Percentiles rank a stretch among this genome's conserved stretches.
phyloP scores from a whole-genome alignment of 345 rosid species.

The Gossypium mustelinum region DNA sequence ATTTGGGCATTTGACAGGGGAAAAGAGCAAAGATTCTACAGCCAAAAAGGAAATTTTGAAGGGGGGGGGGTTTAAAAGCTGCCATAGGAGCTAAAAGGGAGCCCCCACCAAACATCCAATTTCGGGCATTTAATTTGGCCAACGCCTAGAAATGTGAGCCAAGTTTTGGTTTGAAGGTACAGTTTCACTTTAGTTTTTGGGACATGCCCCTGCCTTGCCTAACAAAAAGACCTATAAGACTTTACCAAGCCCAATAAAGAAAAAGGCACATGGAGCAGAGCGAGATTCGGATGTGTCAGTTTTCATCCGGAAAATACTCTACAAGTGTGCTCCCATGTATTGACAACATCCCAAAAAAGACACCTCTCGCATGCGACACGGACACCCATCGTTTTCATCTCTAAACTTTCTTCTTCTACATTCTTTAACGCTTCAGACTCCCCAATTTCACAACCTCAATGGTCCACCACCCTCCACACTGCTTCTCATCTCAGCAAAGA shows the following conservation, averaged over 20 bases:
- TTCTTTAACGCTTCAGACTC: no score
- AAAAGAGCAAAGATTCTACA: neutral
- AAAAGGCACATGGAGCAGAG: neutral
- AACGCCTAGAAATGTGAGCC: neutral
- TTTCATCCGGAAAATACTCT: neutral
- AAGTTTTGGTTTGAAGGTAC: neutral
- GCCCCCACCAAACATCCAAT: neutral
- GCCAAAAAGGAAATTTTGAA: no score
- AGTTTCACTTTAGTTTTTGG: neutral
- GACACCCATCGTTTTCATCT: conserved; percentile 4
- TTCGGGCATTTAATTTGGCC: neutral
- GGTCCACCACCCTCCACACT: no score
- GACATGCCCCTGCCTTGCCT: neutral
- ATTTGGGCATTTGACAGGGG: neutral
- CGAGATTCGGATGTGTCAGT: neutral
- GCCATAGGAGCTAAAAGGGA: neutral
- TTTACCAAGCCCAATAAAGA: neutral
- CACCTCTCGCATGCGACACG: neutral
- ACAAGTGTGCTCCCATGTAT: neutral
- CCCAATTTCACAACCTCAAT: no score
- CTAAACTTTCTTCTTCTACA: neutral
- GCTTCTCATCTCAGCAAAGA: no score
- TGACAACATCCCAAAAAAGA: neutral
- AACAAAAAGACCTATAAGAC: neutral
- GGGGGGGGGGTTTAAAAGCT: neutral